A percentile compares a stretch with the other conserved stretches of the same genome.
phyloP scores from a whole-genome alignment of 495 filamentous ascomycete species.

The Xylaria intraflava region DNA sequence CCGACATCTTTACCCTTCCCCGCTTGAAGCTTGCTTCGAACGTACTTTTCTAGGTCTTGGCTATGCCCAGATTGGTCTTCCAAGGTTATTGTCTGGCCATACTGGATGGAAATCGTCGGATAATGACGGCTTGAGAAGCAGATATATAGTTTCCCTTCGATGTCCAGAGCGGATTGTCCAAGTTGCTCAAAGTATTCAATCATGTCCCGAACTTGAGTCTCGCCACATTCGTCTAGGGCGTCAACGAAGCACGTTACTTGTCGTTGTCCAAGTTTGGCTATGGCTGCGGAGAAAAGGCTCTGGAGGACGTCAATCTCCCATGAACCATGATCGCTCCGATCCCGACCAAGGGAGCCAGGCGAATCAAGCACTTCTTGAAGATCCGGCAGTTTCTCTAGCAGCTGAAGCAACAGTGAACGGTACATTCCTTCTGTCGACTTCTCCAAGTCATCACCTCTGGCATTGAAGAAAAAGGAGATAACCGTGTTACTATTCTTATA shows the following conservation, averaged over 20 bases:
- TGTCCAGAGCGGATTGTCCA: background rate
- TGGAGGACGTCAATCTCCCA: constrained; percentile 22
- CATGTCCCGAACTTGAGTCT: background rate
- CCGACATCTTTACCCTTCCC: constrained; percentile 12
- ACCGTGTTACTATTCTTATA: constrained; percentile 13
- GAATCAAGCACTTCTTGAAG: constrained; percentile 22
- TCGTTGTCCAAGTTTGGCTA: background rate
- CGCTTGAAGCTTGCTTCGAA: background rate
- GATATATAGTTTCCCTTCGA: constrained; percentile 9
- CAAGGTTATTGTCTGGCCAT: constrained; percentile 25
- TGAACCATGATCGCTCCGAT: constrained; percentile 3
- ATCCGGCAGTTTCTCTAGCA: constrained; percentile 15
- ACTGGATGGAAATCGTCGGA: constrained; percentile 35
- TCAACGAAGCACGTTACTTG: constrained; percentile 1
- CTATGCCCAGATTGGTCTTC: constrained; percentile 10
- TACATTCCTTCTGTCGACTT: constrained; percentile 49
- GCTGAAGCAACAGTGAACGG: constrained; percentile 41
- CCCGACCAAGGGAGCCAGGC: background rate
- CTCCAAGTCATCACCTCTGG: constrained; percentile 41
- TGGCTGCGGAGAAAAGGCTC: constrained; percentile 17
- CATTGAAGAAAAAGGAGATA: constrained; percentile 46
- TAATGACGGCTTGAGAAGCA: constrained; percentile 49
- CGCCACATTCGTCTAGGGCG: constrained; percentile 2
- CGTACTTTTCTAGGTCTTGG: background rate
- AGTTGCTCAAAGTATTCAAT: constrained; percentile 10